Conservation (phyloP, 805 yeast species). For the Candida dendrica region DNA sequence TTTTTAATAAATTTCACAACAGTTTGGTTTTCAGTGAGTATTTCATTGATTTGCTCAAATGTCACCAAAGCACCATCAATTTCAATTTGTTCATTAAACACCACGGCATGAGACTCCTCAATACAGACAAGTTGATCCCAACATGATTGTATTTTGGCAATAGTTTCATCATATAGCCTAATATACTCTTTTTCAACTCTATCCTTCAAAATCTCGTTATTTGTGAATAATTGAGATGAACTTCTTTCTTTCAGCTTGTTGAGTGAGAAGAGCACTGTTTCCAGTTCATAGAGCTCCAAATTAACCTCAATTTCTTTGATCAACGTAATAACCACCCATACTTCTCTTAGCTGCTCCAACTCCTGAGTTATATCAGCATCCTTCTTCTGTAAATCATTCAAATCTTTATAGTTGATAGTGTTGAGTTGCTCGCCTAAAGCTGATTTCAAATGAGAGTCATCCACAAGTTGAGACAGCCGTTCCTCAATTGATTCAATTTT, state of each 20-base stretch:
- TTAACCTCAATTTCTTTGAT: constrained; percentile 18
- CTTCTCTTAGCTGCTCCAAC: constrained; percentile 12
- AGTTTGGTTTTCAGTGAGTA: constrained; percentile 4
- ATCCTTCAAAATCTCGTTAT: not conserved
- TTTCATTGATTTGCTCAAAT: constrained; percentile 8
- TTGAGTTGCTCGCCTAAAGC: constrained; percentile 6
- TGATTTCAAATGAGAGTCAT: not conserved
- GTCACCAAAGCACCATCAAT: constrained; percentile 10
- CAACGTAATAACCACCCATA: constrained; percentile 17
- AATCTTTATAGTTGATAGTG: constrained; percentile 5
- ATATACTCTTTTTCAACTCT: constrained; percentile 2
- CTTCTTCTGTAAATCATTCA: constrained; percentile 12
- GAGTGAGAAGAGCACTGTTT: constrained; percentile 14
- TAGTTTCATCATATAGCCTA: constrained; percentile 2
- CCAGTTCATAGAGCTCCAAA: constrained; percentile 17
- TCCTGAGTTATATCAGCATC: constrained; percentile 13
- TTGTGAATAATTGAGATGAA: not conserved
- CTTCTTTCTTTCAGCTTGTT: constrained; percentile 10
- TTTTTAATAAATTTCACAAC: constrained; percentile 2
- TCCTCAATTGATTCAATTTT: not conserved
- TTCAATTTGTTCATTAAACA: constrained; percentile 12
- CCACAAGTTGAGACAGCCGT: not conserved
- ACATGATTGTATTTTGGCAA: constrained; percentile 2
- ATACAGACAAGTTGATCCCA: constrained; percentile 13
- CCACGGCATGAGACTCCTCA: not conserved